Base-by-base conservation (phyloP, 768 basidiomycete species). In the Leucogyrophana mollusca region DNA sequence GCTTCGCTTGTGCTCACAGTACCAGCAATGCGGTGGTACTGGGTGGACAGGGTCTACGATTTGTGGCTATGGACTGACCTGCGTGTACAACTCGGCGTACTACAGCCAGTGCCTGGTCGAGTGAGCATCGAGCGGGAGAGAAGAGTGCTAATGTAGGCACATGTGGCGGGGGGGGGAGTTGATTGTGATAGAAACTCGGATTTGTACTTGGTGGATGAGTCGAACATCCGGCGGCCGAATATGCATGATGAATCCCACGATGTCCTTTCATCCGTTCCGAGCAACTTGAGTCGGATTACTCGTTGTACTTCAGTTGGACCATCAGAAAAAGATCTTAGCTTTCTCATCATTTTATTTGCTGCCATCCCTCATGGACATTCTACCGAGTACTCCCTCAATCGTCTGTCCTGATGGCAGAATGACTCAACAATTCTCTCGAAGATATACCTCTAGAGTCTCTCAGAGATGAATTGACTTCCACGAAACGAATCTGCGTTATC, bases 401-500 rank as follows among this genome's bases (percentile, higher is more conserved):
- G 17, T 24, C 25, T 34, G 11, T 32, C 10, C 27, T 27, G 4
- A 42, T 47, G 27, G 41, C 36, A 16, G n/a, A 42, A 40, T 23
- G 46, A 22, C 21, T 21, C 34, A 22, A 32, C 24, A 35, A n/a
- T 37, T 37, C 35, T 37, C 35, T 37, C 20, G 35, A 37, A 37
- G 35, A 37, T 37, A 37, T 37, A 16, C 35, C 35, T 37, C n/a
- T 16, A 37, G 35, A 37, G 16, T 37, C 35, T 21, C 20, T 16
- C n/a, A 37, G 20, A 16, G 16, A 37, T 21, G 35, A 37, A 16
- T 9, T 16, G 20, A 37, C 16, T 9, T 24, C 44, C n/a, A 52
- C 51, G 20, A 70, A 69, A 43, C 65, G 65, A 13, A 85, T 90
- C 46, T 82, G 84, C 46, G 71, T 92, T 38, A 77, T 92, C 34